phyloP scores from a whole-genome alignment of 192 early-diverging fungal species.

The Coemansia erecta region DNA sequence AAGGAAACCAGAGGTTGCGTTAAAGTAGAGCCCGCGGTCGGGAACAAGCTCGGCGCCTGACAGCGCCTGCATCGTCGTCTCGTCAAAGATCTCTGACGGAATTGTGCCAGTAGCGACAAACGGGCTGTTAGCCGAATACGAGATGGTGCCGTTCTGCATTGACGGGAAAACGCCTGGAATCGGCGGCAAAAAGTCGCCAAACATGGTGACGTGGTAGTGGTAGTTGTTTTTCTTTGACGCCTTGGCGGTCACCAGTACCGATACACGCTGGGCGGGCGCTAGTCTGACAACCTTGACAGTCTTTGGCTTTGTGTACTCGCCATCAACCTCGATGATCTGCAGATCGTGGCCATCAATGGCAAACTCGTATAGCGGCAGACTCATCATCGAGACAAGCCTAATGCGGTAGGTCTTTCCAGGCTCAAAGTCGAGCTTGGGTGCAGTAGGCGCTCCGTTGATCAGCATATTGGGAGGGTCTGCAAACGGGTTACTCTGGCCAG shows the following conservation, averaged over 20 bases:
- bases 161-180: conserved; percentile 53
- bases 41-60: conserved; percentile 48
- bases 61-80: conserved; percentile 55
- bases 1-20: conserved; percentile 59
- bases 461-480: conserved; percentile 57
- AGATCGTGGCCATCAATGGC: conserved; percentile 75
- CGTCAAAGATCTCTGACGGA: conserved; percentile 37
- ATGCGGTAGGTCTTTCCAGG: conserved; percentile 80
- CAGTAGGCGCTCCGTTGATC: conserved; percentile 36
- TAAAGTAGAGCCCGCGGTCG: conserved; percentile 55
- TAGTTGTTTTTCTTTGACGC: conserved; percentile 60
- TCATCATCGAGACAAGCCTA: conserved; percentile 74
- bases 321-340: conserved; percentile 76
- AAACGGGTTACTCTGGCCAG: conserved; percentile 56
- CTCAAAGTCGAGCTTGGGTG: conserved; percentile 55
- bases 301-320: conserved; percentile 60
- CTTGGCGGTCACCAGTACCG: conserved; percentile 75
- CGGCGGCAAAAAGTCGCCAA: conserved; percentile 64
- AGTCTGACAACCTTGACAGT: conserved; percentile 57
- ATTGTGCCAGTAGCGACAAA: conserved; percentile 8
- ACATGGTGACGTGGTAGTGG: conserved; percentile 67
- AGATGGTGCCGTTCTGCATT: conserved; percentile 54
- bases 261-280: conserved; percentile 71
- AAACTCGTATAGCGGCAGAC: conserved; percentile 68
- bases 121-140: conserved; percentile 36